Evolutionary conservation across 441 rosid genomes (phyloP), one percentile per base, ranked within the genome.

Genomic region (Aquilaria agallochum): DNA sequence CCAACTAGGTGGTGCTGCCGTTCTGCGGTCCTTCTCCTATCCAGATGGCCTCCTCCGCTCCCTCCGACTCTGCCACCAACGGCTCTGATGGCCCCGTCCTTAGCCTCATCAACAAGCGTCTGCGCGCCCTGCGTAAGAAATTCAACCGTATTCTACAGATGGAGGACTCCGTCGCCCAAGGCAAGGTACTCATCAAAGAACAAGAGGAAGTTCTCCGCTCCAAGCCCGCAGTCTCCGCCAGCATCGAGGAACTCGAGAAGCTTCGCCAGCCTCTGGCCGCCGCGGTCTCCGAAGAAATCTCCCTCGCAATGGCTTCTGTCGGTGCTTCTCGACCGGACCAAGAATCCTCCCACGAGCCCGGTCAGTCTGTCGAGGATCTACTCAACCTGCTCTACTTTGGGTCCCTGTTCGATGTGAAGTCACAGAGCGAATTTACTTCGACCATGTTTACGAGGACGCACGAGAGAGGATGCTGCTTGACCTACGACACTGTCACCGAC

Each of bases 211-310:
- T 86, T 48, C 81, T 91, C 64, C 94, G 90, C 44, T 87, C 96
- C 3, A 94, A 94, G 61, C 90, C 94, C 55, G 58, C 81, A 57
- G 82, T 94, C 60, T 5, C 65, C 56, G 78, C 83, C 55, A 68
- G 84, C 5, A 87, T 94, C 67, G 97, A 94, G 27, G 99, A 94
- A 76, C 94, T 94, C 48, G 99, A 94, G 63, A 91, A 89, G 86
- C 86, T 94, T 36, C 88, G 87, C 12, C 60, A 73, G 52, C 96
- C 92, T 49, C 87, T 94, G 62, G 57, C 84, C 52, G 50, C 61
- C 58, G 94, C 96, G 4, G 63, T 91, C 42, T 62, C 88, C 4
- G 97, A 95, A 64, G 99, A 91, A 74, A 71, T 89, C 72, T 59
- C 63, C 31, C 81, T 83, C n/a, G 84, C 80, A 4, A 5, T 60